Conservation (phyloP, 768 basidiomycete species). For the Leccinum boreale region DNA sequence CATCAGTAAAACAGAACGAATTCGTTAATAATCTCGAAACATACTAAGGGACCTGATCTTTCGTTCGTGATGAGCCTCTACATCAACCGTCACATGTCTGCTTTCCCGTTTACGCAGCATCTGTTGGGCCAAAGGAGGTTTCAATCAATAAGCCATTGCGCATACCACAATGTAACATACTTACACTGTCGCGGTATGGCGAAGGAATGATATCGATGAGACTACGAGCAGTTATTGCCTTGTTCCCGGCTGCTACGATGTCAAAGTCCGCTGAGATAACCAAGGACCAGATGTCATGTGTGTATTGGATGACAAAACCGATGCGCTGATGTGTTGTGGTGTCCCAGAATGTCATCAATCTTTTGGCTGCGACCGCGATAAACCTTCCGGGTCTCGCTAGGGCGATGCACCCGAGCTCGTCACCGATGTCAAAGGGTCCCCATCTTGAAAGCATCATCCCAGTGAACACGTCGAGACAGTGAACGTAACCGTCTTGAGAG, state of each 20-base stretch:
- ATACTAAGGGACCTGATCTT: neutral
- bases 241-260: neutral
- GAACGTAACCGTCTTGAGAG: neutral
- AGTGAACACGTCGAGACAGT: neutral
- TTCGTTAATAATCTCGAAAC: neutral
- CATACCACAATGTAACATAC: neutral
- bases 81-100: neutral
- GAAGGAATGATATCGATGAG: slow-evolving; percentile 1
- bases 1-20: neutral
- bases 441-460: neutral
- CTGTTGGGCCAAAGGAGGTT: neutral
- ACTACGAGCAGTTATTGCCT: slow-evolving; percentile 1
- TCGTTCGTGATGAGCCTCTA: neutral
- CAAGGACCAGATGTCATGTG: neutral
- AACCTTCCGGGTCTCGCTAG: neutral
- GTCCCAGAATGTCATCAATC: neutral
- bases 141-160: no score
- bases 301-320: neutral
- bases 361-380: neutral
- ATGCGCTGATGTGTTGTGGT: neutral
- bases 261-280: neutral
- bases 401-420: neutral
- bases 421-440: neutral
- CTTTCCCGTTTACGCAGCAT: neutral
- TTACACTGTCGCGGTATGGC: slow-evolving; percentile 1